Evolutionary conservation across 2,329 filamentous ascomycete genomes (phyloP), one percentile per base, ranked within the genome.

Genomic region (Sclerotinia borealis): DNA sequence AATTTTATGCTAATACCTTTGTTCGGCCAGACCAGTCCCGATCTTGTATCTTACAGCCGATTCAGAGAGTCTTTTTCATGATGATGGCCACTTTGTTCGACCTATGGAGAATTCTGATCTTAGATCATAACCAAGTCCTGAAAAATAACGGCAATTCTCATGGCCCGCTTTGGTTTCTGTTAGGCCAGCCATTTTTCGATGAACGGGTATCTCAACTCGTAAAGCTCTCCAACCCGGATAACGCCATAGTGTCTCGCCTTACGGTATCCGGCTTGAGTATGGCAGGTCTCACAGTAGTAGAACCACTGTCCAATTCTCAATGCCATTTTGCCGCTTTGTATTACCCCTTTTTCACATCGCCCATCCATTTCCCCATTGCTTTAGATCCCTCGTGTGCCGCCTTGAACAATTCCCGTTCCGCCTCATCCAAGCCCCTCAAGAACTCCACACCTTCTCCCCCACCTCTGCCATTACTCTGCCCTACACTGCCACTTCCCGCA

Each of bases 361-460:
- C 87, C 70, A 88, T 83, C 87, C 89, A 93, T 67, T 86, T 82
- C 68, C 87, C 88, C 37, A 85, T 83, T 9, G 83, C 80, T 75
- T 89, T 92, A 2, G 86, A 82, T 19, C 89, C 88, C 67, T 92
- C 89, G 73, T 93, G 90, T 0, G 87, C 86, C 64, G 84, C 85
- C 51, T 88, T 83, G 73, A 93, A 93, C 67, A 93, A 68, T 65
- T 83, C 83, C 69, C 93, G 83, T 79, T 99, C 95, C 76, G 87
- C 92, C 78, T 98, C 93, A 72, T 98, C 95, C 63, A 99, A 76
- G 0, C 93, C 92, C 36, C 90, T 82, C 70, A 97, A 79, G 71
- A 98, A 98, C 69, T 97, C 93, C 25, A 85, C 84, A 65, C 89
- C 89, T 69, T 89, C 85, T 13, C 85, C 86, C 66, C 88, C 85